These are phyloP conservation scores for Penicillium sp. DNA, from an alignment of 2,329 filamentous ascomycete genomes.

Conservation along the genomic window DNA sequence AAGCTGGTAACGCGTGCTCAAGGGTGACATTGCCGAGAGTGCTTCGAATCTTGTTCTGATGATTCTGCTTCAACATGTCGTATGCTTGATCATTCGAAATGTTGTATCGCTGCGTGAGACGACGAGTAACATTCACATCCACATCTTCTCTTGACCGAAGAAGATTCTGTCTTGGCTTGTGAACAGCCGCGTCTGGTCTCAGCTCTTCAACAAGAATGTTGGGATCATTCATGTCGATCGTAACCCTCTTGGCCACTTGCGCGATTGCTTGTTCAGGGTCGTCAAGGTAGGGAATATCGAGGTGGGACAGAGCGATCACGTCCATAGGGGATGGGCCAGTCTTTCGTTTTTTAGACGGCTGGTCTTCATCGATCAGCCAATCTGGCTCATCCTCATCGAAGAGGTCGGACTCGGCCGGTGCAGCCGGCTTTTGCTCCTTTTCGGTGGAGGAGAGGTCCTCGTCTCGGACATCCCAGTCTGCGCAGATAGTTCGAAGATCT, in stretches of 20 bases:
- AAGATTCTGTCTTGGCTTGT: slow-evolving; percentile 45
- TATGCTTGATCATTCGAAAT: slow-evolving; percentile 96
- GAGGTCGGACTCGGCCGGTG: slow-evolving; percentile 1
- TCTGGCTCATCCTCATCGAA: slow-evolving; percentile 57
- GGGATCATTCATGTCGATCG: slow-evolving; percentile 84
- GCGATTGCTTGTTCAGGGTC: slow-evolving; percentile 73
- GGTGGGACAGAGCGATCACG: slow-evolving; percentile 54
- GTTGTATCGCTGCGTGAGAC: slow-evolving; percentile 82
- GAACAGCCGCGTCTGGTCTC: slow-evolving; percentile 61
- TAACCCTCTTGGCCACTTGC: slow-evolving; percentile 72
- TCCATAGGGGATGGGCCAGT: slow-evolving; percentile 44
- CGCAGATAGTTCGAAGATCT: slow-evolving; percentile 80
- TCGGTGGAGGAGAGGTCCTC: slow-evolving; percentile 20
- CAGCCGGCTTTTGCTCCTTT: slow-evolving; percentile 13
- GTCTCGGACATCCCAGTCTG: slow-evolving; percentile 75
- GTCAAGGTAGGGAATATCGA: slow-evolving; percentile 70
- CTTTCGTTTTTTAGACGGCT: slow-evolving; percentile 67
- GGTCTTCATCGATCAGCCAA: slow-evolving; percentile 48
- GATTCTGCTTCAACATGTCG: slow-evolving; percentile 92
- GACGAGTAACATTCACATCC: slow-evolving; percentile 69
- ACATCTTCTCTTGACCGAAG: slow-evolving; percentile 53
- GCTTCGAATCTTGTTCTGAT: slow-evolving; percentile 91
- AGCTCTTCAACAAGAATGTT: slow-evolving; percentile 79
- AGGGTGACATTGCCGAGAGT: slow-evolving; percentile 89
- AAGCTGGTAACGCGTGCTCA: slow-evolving; percentile 88